Evolutionary conservation across 2,329 filamentous ascomycete genomes (phyloP).

Genomic region (Fusarium sp.): DNA sequence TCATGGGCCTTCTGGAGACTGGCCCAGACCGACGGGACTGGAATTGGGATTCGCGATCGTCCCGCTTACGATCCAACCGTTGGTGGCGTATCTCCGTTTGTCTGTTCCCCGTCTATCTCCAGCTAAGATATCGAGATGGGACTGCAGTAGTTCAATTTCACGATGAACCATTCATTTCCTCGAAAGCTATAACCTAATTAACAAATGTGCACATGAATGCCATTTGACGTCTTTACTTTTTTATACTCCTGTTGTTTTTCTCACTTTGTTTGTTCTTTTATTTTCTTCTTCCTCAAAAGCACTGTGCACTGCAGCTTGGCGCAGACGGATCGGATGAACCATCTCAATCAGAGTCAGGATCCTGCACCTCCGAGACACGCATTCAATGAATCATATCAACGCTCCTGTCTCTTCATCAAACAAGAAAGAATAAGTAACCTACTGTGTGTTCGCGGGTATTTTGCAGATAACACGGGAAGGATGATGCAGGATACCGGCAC

Average conservation of each 20-base stretch:
- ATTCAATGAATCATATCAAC: slow-evolving; percentile 8
- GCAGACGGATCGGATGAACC: neutral
- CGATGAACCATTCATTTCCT: neutral
- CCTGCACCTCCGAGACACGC: slow-evolving; percentile 28
- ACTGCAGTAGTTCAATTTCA: neutral
- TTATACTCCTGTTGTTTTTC: neutral
- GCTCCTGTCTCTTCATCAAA: neutral
- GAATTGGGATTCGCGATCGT: slow-evolving; percentile 36
- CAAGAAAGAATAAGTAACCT: neutral
- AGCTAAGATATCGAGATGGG: neutral
- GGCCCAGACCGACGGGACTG: slow-evolving; percentile 28
- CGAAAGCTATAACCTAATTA: neutral
- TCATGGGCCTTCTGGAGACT: neutral
- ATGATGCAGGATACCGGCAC: slow-evolving; percentile 25
- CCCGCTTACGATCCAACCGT: slow-evolving; percentile 33
- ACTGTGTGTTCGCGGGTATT: neutral
- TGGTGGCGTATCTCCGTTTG: slow-evolving; percentile 24
- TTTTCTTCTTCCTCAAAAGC: slow-evolving; percentile 1
- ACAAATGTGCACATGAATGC: neutral
- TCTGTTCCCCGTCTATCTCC: neutral
- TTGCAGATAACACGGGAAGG: neutral
- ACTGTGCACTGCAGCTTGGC: neutral
- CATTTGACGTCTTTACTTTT: neutral
- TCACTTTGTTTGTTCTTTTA: neutral
- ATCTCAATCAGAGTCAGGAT: slow-evolving; percentile 9